These are phyloP conservation scores for Panicum miliaceum DNA, from an alignment of 176 grass and related monocot species.

Conservation along the genomic window DNA sequence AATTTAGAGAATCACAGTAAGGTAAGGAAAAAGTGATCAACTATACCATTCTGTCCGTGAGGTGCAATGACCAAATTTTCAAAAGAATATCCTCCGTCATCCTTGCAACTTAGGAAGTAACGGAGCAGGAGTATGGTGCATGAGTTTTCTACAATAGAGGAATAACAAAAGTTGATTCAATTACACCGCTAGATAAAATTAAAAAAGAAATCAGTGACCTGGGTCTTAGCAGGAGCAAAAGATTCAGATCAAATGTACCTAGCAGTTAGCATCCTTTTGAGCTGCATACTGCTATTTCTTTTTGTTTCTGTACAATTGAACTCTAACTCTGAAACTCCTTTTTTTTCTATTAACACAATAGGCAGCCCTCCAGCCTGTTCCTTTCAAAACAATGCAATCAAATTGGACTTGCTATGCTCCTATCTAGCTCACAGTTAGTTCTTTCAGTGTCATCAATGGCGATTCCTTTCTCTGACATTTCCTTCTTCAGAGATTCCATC, in stretches of 20 bases:
- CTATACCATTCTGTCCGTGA: not conserved
- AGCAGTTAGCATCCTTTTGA: not conserved
- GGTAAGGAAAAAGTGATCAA: no score
- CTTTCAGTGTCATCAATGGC: slow-evolving; percentile 8
- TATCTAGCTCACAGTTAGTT: slow-evolving; percentile 22
- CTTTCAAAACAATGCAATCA: slow-evolving; percentile 11
- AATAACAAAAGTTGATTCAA: not conserved
- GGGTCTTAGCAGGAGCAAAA: not conserved
- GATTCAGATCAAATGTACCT: not conserved
- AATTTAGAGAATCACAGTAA: not conserved
- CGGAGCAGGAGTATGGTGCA: not conserved
- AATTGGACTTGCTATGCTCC: slow-evolving; percentile 14
- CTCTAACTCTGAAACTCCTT: not conserved
- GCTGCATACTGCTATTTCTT: not conserved
- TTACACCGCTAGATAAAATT: not conserved
- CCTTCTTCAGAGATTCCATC: slow-evolving; percentile 49
- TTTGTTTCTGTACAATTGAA: not conserved
- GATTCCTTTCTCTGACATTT: slow-evolving; percentile 56
- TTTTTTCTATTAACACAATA: not conserved
- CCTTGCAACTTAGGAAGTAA: not conserved
- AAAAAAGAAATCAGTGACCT: not conserved
- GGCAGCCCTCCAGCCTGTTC: not conserved
- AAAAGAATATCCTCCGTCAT: not conserved
- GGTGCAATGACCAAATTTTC: not conserved
- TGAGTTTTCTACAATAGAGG: not conserved